Base-by-base conservation (phyloP, 108 stramenopile genomes). In the Nannochloropsis gaditana region DNA sequence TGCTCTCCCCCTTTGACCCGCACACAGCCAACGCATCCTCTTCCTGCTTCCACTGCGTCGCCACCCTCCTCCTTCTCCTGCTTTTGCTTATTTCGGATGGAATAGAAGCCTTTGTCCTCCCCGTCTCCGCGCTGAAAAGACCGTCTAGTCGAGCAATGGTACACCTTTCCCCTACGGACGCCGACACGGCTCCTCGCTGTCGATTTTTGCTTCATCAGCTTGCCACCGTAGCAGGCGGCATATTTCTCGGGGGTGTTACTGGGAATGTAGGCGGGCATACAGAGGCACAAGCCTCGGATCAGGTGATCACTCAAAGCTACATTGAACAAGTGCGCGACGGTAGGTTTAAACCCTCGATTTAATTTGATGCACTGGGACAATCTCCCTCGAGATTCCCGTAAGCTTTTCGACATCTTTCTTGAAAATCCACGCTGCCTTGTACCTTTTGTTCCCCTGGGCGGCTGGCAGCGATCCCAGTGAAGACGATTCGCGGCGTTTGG, bases 241-340 rank as follows among this genome's bases (percentile, higher is more conserved):
- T 73, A n/a, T n/a, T 73, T 6, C 8, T 73, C 8, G 59, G 59
- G 8, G n/a, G 59, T 73, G 2, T n/a, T n/a, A 73, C n/a, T n/a
- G 15, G 19, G 59, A 73, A n/a, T n/a, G n/a, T 4, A 73, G 59
- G 59, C 59, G 59, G 2, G 2, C 15, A n/a, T n/a, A 73, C 1
- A 8, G n/a, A 73, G 2, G 59, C 59, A n/a, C 59, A 73, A 1
- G 59, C 59, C 59, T 73, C n/a, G 59, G 59, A 73, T n/a, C 59
- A 1, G 2, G n/a, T 73, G 19, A n/a, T 73, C 8, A 73, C 19
- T n/a, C 59, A 73, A 73, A 73, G 19, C 19, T 73, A 73, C 59
- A 73, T 73, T 15, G 59, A 73, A n/a, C 59, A 73, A 73, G 59
- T 73, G 19, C 59, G 59, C 59, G 59, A 73, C 59, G 59, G 59